phyloP scores from a whole-genome alignment of 2,329 filamentous ascomycete genomes.

The Colletotrichum sp. region DNA sequence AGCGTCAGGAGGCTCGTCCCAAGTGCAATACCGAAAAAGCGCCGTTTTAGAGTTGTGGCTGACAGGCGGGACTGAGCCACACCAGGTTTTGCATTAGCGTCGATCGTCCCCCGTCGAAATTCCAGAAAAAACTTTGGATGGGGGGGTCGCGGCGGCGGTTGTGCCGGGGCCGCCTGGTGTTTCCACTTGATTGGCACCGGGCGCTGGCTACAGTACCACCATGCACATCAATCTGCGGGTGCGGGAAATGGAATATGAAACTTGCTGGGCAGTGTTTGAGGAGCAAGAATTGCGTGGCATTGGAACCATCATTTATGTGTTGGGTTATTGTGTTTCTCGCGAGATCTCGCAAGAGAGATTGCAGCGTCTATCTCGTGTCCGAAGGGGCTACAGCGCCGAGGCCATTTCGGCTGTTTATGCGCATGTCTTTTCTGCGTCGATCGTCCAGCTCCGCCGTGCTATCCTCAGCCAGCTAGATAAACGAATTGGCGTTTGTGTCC shows the following conservation, averaged over 20 bases:
- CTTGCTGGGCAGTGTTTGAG: not conserved
- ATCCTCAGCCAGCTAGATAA: not conserved
- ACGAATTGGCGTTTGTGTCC: not conserved
- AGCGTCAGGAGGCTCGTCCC: not conserved
- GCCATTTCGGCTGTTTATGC: not conserved
- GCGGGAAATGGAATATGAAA: not conserved
- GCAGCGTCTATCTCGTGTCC: not conserved
- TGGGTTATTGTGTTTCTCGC: not conserved
- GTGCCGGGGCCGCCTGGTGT: not conserved
- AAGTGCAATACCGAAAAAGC: conserved; percentile 7
- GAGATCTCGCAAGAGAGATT: not conserved
- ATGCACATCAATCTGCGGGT: not conserved
- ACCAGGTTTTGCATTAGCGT: conserved; percentile 17
- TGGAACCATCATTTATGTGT: not conserved
- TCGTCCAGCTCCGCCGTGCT: not conserved
- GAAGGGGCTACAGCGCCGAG: not conserved
- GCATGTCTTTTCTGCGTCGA: not conserved
- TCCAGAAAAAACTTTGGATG: conserved; percentile 7
- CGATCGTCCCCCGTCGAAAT: conserved; percentile 12
- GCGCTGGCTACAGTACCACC: not conserved
- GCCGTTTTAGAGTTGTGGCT: conserved; percentile 23
- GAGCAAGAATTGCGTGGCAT: not conserved
- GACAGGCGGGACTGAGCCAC: conserved; percentile 19
- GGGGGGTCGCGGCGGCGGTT: not conserved
- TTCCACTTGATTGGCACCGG: conserved; percentile 6